phyloP scores from a whole-genome alignment of 2,329 filamentous ascomycete species.

The Fusarium decemcellulare region DNA sequence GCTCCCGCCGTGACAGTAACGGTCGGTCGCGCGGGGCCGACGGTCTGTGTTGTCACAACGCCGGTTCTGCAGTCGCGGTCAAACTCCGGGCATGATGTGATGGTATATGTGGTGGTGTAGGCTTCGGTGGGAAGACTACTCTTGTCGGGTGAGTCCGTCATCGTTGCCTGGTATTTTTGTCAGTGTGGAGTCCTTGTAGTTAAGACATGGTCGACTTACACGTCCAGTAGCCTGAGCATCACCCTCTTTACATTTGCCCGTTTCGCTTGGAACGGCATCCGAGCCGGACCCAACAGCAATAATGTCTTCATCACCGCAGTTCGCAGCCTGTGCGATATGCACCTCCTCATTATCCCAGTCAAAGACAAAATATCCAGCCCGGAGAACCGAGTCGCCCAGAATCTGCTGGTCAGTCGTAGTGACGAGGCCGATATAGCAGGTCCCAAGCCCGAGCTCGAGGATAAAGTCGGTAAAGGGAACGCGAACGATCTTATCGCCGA shows the following conservation, averaged over 20 bases:
- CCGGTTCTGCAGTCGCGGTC: constrained; percentile 44
- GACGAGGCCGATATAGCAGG: constrained; percentile 60
- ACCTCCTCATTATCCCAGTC: constrained; percentile 61
- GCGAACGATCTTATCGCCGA: constrained; percentile 57
- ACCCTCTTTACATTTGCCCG: constrained; percentile 54
- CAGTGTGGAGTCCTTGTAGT: not conserved
- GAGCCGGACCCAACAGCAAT: constrained; percentile 52
- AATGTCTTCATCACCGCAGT: constrained; percentile 57
- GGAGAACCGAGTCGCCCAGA: constrained; percentile 59
- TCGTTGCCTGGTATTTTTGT: constrained; percentile 12
- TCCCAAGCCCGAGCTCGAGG: constrained; percentile 56
- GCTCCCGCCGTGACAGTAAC: constrained; percentile 42
- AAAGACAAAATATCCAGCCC: constrained; percentile 62
- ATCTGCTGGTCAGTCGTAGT: constrained; percentile 59
- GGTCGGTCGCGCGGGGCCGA: constrained; percentile 28
- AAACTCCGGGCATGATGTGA: constrained; percentile 46
- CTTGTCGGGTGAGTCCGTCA: constrained; percentile 14
- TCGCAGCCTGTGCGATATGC: constrained; percentile 58
- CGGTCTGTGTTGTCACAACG: constrained; percentile 45
- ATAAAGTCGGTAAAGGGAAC: constrained; percentile 66
- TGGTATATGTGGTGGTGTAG: constrained; percentile 47
- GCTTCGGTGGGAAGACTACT: constrained; percentile 30
- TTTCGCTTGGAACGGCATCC: constrained; percentile 51
- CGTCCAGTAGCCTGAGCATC: constrained; percentile 38
- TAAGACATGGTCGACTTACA: constrained; percentile 4